Evolutionary conservation across 345 rosid species (phyloP).

Genomic region (Lagerstroemia speciosa): DNA sequence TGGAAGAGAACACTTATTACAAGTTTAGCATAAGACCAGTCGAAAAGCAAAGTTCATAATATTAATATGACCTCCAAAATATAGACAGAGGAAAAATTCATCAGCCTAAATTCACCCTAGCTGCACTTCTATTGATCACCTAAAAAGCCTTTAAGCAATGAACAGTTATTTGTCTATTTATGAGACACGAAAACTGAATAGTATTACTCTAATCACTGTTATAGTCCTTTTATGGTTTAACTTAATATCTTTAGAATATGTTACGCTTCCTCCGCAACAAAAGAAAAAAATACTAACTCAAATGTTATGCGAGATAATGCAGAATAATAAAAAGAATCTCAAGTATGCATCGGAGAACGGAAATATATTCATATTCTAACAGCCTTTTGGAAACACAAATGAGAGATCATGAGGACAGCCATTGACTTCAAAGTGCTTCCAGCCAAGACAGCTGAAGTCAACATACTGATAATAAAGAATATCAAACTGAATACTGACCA

Average conservation of each 20-base stretch:
- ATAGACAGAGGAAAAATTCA: neutral
- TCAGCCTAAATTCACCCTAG: neutral
- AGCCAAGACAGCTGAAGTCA: neutral
- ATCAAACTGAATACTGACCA: conserved; percentile 18
- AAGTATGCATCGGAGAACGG: too few relatives aligned
- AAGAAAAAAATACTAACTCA: too few relatives aligned
- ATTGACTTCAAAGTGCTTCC: neutral
- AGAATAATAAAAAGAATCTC: too few relatives aligned
- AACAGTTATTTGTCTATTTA: neutral
- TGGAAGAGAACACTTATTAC: neutral
- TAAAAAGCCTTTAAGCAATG: neutral
- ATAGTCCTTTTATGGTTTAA: neutral
- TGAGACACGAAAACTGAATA: neutral
- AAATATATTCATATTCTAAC: too few relatives aligned
- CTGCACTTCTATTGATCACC: neutral
- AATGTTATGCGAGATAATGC: too few relatives aligned
- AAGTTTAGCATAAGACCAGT: neutral
- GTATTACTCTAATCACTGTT: neutral
- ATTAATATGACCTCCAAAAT: neutral
- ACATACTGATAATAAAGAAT: neutral
- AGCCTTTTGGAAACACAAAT: neutral
- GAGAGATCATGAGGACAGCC: neutral
- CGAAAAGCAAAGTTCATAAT: neutral
- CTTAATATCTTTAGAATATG: too few relatives aligned
- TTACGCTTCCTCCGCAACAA: too few relatives aligned